Base-by-base conservation (phyloP, 441 rosid species). In the Populus hybrid region DNA sequence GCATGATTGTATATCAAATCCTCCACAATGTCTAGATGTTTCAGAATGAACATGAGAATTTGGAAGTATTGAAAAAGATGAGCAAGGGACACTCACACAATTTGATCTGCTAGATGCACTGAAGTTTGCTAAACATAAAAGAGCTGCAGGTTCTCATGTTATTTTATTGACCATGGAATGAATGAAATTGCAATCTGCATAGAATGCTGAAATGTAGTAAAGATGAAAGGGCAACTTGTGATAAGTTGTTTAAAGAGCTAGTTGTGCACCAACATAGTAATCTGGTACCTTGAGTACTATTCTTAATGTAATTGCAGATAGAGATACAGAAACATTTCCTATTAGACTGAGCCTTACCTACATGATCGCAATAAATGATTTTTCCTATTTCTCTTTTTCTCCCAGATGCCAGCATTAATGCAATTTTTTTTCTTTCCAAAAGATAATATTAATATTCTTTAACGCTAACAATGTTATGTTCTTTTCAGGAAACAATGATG, bases 401-500 rank as follows among this genome's bases (percentile, higher is more conserved):
- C 12, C 65, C 66, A 32, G 61, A 64, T 42, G 42, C 8, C n/a
- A 23, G 5, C 14, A 28, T 77, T 30, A 26, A n/a, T 24, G 28
- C 19, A 18, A 53, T 19, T 12, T 30, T 12, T 30, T 8, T 11
- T 24, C 18, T 28, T 21, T 4, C 42, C 16, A 5, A 4, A 5
- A 50, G 11, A 40, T 19, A 69, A 40, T 11, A 79, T 9, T 32
- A 26, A 11, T 16, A 53, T 10, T 16, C 9, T 34, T 11, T 69
- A 68, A 73, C n/a, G 16, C 10, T 23, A n/a, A 11, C 5, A 8
- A 21, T 36, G 72, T 6, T 28, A n/a, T 67, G 5, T 68, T 73
- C 19, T 76, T 73, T 73, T 67, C 86, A 94, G 98, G 98, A 80
- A 94, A 92, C 87, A 88, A 84, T 72, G 92, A 88, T 40, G 79